Evolutionary conservation across 2,329 filamentous ascomycete genomes (phyloP).

Genomic region (Dactylellina sp.): DNA sequence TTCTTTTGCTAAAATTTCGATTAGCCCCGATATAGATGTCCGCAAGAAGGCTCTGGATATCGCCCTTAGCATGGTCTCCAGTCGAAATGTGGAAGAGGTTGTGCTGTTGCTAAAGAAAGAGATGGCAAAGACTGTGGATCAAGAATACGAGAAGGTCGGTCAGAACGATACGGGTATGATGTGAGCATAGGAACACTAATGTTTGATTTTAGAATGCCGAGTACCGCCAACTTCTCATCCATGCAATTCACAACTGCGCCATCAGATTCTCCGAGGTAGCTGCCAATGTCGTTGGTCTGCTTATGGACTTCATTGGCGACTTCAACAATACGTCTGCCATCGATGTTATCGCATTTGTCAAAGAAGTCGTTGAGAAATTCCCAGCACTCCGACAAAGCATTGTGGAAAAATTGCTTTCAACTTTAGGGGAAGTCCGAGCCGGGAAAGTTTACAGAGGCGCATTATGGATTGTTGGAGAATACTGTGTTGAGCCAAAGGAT

Average conservation of each 20-base stretch:
- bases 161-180: background rate
- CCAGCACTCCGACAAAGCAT: constrained; percentile 88
- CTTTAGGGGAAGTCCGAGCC: constrained; percentile 89
- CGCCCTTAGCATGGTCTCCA: constrained; percentile 96
- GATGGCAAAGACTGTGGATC: constrained; percentile 94
- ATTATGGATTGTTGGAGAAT: constrained; percentile 97
- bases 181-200: constrained; percentile 58
- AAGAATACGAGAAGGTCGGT: constrained; percentile 89
- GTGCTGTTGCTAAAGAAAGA: constrained; percentile 97
- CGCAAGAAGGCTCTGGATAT: constrained; percentile 89
- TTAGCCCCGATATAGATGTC: constrained; percentile 92
- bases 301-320: constrained; percentile 99
- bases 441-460: constrained; percentile 98
- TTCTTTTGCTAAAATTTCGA: constrained; percentile 11
- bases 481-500: constrained; percentile 84
- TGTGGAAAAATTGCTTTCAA: constrained; percentile 86
- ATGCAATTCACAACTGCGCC: constrained; percentile 96
- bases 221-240: constrained; percentile 93
- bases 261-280: constrained; percentile 99
- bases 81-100: constrained; percentile 98
- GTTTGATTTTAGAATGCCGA: constrained; percentile 75
- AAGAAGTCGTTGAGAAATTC: constrained; percentile 98
- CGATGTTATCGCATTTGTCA: constrained; percentile 98
- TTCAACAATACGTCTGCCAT: constrained; percentile 97
- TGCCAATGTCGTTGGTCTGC: constrained; percentile 90